Conservation (phyloP, 2,329 filamentous ascomycete genomes). For the Fusarium transvaalense region DNA sequence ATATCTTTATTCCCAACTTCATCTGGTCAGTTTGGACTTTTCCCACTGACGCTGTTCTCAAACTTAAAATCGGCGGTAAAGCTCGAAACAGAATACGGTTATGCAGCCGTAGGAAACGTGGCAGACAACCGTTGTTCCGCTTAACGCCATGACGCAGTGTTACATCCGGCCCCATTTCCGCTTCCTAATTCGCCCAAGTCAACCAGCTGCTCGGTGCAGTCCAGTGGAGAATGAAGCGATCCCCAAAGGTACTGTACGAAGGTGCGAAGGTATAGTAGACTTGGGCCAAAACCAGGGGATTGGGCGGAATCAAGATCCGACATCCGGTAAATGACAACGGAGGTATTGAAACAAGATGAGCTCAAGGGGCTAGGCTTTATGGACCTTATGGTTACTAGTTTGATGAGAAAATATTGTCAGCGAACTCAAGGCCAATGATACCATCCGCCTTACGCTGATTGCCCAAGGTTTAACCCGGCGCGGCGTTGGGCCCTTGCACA, state of each 20-base stretch:
- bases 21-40: not conserved
- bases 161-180: conserved; percentile 28
- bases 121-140: conserved; percentile 28
- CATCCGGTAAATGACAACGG: conserved; percentile 29
- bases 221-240: conserved; percentile 27
- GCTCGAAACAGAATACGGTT: conserved; percentile 16
- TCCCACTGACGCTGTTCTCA: not conserved
- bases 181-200: conserved; percentile 43
- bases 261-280: not conserved
- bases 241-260: not conserved
- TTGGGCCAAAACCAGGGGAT: conserved; percentile 15
- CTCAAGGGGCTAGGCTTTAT: not conserved
- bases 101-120: conserved; percentile 31
- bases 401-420: not conserved
- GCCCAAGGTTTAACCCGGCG: not conserved
- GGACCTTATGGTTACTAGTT: not conserved
- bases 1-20: not conserved
- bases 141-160: conserved; percentile 39
- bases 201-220: conserved; percentile 47
- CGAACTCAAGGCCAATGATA: conserved; percentile 25
- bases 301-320: conserved; percentile 45
- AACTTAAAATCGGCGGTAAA: conserved; percentile 7
- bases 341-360: conserved; percentile 7
- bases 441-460: conserved; percentile 38
- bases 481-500: conserved; percentile 4